A percentile compares a stretch with the other conserved stretches of the same genome.
These are phyloP conservation scores for Lactarius quietus DNA, from an alignment of 768 basidiomycete species.

Conservation along the genomic window DNA sequence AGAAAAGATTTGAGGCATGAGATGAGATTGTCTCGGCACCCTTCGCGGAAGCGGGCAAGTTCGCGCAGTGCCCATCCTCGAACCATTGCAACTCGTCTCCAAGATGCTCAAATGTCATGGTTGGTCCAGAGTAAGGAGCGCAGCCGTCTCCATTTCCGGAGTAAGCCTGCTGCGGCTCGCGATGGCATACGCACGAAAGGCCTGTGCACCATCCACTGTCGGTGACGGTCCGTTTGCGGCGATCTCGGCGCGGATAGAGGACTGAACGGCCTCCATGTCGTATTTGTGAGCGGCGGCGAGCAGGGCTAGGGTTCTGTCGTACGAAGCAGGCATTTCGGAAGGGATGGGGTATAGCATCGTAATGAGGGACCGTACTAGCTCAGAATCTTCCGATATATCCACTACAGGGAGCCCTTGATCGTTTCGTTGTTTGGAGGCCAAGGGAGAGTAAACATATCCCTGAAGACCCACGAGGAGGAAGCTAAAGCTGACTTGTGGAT, in stretches of 20 bases:
- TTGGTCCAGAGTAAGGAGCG: background rate
- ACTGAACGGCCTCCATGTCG: slow-evolving; percentile 21
- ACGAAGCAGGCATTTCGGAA: background rate
- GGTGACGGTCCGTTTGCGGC: background rate
- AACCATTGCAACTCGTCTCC: background rate
- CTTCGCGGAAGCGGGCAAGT: background rate
- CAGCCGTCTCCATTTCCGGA: background rate
- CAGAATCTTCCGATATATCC: slow-evolving; percentile 21
- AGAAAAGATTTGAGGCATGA: background rate
- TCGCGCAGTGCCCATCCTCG: background rate
- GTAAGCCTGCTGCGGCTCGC: slow-evolving; percentile 8
- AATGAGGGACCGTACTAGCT: slow-evolving; percentile 21
- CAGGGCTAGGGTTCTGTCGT: background rate
- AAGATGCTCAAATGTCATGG: slow-evolving; percentile 5
- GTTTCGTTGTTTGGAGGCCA: slow-evolving; percentile 25
- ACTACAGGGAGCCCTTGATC: slow-evolving; percentile 15
- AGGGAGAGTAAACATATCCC: slow-evolving; percentile 32
- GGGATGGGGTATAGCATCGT: slow-evolving; percentile 19
- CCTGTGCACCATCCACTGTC: background rate
- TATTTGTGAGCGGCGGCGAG: slow-evolving; percentile 28
- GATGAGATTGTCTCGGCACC: background rate
- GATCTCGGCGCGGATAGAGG: background rate
- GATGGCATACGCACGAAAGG: slow-evolving; percentile 23
- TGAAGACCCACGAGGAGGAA: slow-evolving; percentile 36
- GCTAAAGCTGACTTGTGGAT: background rate